Percentiles rank a stretch among this genome's conserved stretches.
These are phyloP conservation scores for Cryptococcus hybrid DNA, from an alignment of 1,284 basidiomycete genomes.

Conservation along the genomic window DNA sequence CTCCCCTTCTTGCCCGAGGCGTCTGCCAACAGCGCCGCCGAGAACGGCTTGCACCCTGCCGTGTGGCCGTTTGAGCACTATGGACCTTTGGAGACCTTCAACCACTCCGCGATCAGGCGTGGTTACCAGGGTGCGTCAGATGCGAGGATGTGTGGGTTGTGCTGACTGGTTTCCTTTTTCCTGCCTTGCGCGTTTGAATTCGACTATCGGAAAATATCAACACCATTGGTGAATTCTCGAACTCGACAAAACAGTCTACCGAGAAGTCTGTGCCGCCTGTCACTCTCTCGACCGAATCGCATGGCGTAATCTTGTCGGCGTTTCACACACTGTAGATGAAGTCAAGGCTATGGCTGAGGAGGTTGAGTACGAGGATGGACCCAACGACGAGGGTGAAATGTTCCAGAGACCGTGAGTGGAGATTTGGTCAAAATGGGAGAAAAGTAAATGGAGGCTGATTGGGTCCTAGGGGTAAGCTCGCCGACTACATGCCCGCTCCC, in stretches of 20 bases:
- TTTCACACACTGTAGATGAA: slow-evolving; percentile 94
- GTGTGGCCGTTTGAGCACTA: slow-evolving; percentile 89
- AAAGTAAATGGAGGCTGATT: background rate
- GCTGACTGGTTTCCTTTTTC: background rate
- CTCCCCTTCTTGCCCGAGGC: slow-evolving; percentile 79
- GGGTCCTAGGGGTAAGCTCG: slow-evolving; percentile 51
- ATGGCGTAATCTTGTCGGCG: slow-evolving; percentile 99
- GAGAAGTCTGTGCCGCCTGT: slow-evolving; percentile 98
- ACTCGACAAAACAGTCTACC: slow-evolving; percentile 67
- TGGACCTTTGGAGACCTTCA: slow-evolving; percentile 85
- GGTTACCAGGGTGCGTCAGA: slow-evolving; percentile 69
- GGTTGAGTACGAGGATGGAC: slow-evolving; percentile 95
- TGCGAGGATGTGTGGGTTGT: background rate
- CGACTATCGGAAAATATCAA: background rate
- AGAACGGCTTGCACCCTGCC: slow-evolving; percentile 91
- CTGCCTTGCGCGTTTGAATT: background rate
- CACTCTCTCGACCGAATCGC: slow-evolving; percentile 99
- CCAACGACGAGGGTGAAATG: slow-evolving; percentile 95
- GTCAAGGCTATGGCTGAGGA: slow-evolving; percentile 91
- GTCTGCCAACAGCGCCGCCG: slow-evolving; percentile 83
- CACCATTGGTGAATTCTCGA: background rate
- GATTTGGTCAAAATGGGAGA: background rate
- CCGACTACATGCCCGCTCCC: slow-evolving; percentile 94
- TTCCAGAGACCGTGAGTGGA: slow-evolving; percentile 85
- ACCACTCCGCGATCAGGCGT: slow-evolving; percentile 91